Conservation (phyloP, 257 asterid species). For the Striga asiatica region DNA sequence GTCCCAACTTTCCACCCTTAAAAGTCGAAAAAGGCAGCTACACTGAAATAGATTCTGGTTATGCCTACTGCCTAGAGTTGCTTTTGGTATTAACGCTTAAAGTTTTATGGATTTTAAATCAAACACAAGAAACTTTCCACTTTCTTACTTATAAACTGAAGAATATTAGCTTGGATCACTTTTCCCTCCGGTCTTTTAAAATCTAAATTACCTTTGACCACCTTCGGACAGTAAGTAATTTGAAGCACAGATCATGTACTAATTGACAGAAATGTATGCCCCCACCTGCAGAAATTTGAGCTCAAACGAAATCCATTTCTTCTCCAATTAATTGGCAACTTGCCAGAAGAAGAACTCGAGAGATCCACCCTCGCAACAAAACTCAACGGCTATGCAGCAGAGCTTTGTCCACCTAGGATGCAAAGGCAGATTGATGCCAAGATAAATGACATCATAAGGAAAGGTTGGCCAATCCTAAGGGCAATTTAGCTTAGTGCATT, state of each 20-base stretch:
- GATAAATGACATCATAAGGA: slow-evolving; percentile 56
- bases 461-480: slow-evolving; percentile 93
- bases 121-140: neutral
- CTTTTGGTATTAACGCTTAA: neutral
- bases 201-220: neutral
- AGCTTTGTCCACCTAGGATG: slow-evolving; percentile 65
- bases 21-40: no score
- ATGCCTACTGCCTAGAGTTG: no score
- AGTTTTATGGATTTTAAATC: slow-evolving; percentile 8
- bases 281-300: slow-evolving; percentile 75
- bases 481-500: slow-evolving; percentile 34
- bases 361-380: slow-evolving; percentile 68
- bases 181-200: neutral
- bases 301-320: slow-evolving; percentile 76
- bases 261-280: slow-evolving; percentile 8
- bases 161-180: neutral
- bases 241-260: slow-evolving; percentile 10
- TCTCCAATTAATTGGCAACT: slow-evolving; percentile 82
- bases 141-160: neutral
- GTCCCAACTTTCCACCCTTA: no score
- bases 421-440: slow-evolving; percentile 69
- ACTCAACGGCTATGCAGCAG: slow-evolving; percentile 88
- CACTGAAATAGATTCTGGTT: slow-evolving; percentile 6
- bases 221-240: neutral
- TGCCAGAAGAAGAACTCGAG: slow-evolving; percentile 82